These are phyloP conservation scores for Mayamaea pseudoterrestris DNA, from an alignment of 108 stramenopile species.

Conservation along the genomic window DNA sequence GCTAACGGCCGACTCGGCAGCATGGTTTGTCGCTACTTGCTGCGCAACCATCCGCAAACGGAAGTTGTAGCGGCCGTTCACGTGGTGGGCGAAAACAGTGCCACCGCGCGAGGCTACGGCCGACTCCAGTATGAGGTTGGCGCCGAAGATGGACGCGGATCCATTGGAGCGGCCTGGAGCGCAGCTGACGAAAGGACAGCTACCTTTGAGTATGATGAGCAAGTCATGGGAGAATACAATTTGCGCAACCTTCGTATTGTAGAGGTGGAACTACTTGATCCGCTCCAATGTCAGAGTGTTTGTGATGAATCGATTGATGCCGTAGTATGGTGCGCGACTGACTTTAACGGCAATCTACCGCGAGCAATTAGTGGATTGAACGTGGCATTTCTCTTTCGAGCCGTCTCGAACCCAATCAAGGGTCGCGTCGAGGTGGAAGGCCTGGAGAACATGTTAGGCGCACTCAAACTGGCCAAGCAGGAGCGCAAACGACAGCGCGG, in stretches of 20 bases:
- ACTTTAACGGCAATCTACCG: slow-evolving; percentile 70
- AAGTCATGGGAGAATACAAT: slow-evolving; percentile 64
- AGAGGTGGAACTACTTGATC: slow-evolving; percentile 71
- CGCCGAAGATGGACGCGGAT: slow-evolving; percentile 64
- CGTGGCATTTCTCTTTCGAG: slow-evolving; percentile 70
- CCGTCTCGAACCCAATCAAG: slow-evolving; percentile 59
- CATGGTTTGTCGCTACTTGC: slow-evolving; percentile 62
- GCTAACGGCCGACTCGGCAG: slow-evolving; percentile 74
- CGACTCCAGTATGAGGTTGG: slow-evolving; percentile 77
- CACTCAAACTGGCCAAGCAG: slow-evolving; percentile 6
- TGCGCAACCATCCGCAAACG: slow-evolving; percentile 47
- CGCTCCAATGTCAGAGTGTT: slow-evolving; percentile 56
- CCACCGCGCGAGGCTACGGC: slow-evolving; percentile 65
- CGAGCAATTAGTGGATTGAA: slow-evolving; percentile 56
- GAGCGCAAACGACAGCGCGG: not conserved
- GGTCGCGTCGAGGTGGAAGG: slow-evolving; percentile 81
- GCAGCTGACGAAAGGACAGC: slow-evolving; percentile 52
- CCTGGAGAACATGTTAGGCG: slow-evolving; percentile 56
- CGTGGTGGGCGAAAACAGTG: slow-evolving; percentile 40
- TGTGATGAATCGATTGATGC: slow-evolving; percentile 57
- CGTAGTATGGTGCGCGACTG: slow-evolving; percentile 72
- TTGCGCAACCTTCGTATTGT: slow-evolving; percentile 64
- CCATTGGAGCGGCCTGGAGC: slow-evolving; percentile 58
- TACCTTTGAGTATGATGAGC: slow-evolving; percentile 39
- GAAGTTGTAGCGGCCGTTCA: slow-evolving; percentile 76